These are phyloP conservation scores for Adansonia rubrostipa DNA, from an alignment of 441 rosid genomes.

Conservation along the genomic window DNA sequence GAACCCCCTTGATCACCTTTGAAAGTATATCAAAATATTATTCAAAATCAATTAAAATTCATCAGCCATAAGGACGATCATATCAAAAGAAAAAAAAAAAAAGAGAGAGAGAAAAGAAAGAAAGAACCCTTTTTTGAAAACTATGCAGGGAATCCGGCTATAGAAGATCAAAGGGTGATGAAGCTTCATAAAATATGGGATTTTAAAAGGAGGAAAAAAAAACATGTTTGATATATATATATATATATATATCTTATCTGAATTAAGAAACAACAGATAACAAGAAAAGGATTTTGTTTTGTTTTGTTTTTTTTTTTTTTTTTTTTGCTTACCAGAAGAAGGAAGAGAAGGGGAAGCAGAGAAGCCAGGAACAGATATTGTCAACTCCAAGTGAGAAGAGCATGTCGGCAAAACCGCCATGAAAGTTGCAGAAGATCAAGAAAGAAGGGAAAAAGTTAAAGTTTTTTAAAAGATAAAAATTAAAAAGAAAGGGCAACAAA, in stretches of 20 bases:
- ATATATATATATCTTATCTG: neutral
- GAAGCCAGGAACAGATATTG: slow-evolving; percentile 85
- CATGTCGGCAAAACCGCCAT: slow-evolving; percentile 65
- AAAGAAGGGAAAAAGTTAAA: slow-evolving; percentile 47
- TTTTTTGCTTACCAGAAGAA: slow-evolving; percentile 46
- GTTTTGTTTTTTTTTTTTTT: neutral
- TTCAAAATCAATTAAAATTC: slow-evolving; percentile 1
- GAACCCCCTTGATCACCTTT: slow-evolving; percentile 31
- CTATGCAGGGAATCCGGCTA: slow-evolving; percentile 23
- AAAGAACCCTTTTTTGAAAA: neutral
- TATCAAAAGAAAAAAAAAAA: neutral
- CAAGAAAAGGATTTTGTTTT: neutral
- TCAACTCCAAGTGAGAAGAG: slow-evolving; percentile 76
- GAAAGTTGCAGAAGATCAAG: slow-evolving; percentile 26
- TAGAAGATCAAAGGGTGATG: neutral
- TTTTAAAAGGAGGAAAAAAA: neutral
- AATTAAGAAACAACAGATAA: neutral
- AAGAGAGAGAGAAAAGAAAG: neutral
- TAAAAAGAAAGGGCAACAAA: neutral
- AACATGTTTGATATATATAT: neutral
- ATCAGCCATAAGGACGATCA: slow-evolving; percentile 6
- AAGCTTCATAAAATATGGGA: slow-evolving; percentile 17
- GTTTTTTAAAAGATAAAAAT: slow-evolving; percentile 23
- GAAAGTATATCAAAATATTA: neutral
- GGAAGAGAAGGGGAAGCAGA: slow-evolving; percentile 57